Base-by-base conservation (phyloP, 139 green algal genomes). In the Chlamydomonas schloesseri region DNA sequence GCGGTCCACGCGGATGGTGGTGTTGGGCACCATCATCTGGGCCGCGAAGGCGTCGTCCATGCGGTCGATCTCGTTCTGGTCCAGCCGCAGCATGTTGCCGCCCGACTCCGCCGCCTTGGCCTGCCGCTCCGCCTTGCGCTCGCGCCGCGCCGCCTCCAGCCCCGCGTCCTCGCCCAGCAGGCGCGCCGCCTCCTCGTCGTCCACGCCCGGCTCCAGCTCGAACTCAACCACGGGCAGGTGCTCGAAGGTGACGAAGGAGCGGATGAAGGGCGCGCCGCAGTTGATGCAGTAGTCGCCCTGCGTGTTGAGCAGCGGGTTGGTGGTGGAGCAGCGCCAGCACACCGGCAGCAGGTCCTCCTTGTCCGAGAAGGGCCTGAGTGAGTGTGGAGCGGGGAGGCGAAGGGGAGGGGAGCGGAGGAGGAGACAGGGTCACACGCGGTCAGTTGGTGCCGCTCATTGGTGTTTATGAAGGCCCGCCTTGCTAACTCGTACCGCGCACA, bases 161-260 rank as follows among this genome's bases (percentile, higher is more conserved):
- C 83, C 87, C 23, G 88, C 74, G 47, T 93, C 88, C 78, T 93
- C 92, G 6, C 88, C 88, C 28, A 90, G 76, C 70, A 94, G 50
- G 74, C 71, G 53, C 53, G 42, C n/a, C 13, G 88, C 86, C 68
- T 91, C 79, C 23, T 91, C 86, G 55, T 85, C 79, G 4, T 76
- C 65, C 26, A 85, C 31, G 46, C 79, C 67, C 10, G 67, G 42
- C 78, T 94, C 93, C 34, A 97, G 87, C 74, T 95, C 88, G 87
- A 98, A 97, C 94, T 97, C 92, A 15, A 98, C 91, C 53, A 97
- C 73, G 0, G 96, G 96, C 74, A 98, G 89, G 81, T 93, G 90
- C 86, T 98, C 95, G 81, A 97, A 98, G 0, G 96, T 98, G 18
- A 97, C 70, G 78, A 96, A 97, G 46, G 93, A 96, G 29, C 93